Evolutionary conservation across 1,284 basidiomycete genomes (phyloP).

Genomic region (Sanghuangporus sanghuang): DNA sequence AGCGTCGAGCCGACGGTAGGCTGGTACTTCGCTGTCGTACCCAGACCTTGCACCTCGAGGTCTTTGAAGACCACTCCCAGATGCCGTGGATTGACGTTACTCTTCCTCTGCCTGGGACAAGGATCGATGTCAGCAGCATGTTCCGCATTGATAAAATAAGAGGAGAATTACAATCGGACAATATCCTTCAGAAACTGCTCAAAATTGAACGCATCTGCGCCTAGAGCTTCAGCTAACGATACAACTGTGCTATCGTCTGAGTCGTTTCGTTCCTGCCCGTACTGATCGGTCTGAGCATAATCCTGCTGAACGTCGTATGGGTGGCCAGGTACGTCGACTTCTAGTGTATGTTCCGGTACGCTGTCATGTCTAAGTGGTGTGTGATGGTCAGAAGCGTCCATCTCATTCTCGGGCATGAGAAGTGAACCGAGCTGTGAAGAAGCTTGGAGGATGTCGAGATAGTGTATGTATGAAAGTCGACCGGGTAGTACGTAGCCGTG

Average conservation of each 20-base stretch:
- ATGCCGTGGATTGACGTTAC: constrained; percentile 6
- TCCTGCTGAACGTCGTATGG: neutral
- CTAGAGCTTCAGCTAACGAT: neutral
- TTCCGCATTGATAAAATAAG: neutral
- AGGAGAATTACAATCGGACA: constrained; percentile 1
- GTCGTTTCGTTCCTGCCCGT: neutral
- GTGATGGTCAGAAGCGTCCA: too few species aligned
- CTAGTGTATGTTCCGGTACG: too few species aligned
- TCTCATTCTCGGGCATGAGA: too few species aligned
- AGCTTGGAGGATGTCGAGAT: too few species aligned
- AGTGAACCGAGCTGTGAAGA: too few species aligned
- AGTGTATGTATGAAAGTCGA: too few species aligned
- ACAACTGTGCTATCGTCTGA: neutral
- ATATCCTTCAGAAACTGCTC: constrained; percentile 10
- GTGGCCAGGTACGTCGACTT: neutral
- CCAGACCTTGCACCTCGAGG: constrained; percentile 23
- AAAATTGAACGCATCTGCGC: constrained; percentile 7
- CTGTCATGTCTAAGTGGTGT: too few species aligned
- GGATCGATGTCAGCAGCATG: neutral
- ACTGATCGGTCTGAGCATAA: neutral
- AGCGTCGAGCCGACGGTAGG: constrained; percentile 22
- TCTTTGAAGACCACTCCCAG: constrained; percentile 21
- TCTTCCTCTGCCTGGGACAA: constrained; percentile 2
- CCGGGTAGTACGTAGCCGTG: too few species aligned
- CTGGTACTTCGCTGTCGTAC: constrained; percentile 21